phyloP scores from a whole-genome alignment of 345 rosid genomes.

The Geranium rotundifolium region DNA sequence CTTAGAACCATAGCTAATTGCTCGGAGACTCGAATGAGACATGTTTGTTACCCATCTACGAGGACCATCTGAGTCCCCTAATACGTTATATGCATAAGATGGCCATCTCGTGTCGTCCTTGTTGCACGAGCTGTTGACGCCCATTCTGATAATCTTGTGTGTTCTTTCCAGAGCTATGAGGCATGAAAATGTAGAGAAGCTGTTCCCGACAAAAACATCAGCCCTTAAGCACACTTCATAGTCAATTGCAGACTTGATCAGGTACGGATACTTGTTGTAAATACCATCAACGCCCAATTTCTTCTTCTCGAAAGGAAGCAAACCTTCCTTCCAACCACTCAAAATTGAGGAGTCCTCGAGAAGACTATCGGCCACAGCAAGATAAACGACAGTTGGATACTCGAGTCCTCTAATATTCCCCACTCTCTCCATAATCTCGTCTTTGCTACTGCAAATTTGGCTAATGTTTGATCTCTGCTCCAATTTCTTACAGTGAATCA shows the following conservation, averaged over 20 bases:
- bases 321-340: conserved; percentile 64
- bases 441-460: conserved; percentile 84
- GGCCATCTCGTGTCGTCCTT: conserved; percentile 46
- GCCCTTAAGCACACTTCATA: conserved; percentile 88
- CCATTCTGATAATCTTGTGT: conserved; percentile 57
- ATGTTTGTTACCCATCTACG: conserved; percentile 80
- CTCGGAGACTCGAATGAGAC: conserved; percentile 66
- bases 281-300: conserved; percentile 61
- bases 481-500: conserved; percentile 91
- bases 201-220: conserved; percentile 83
- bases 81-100: conserved; percentile 73
- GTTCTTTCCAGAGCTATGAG: conserved; percentile 83
- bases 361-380: conserved; percentile 81
- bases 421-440: conserved; percentile 63
- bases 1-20: conserved; percentile 77
- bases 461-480: conserved; percentile 50
- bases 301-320: conserved; percentile 75
- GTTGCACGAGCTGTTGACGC: conserved; percentile 43
- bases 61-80: conserved; percentile 53
- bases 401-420: conserved; percentile 43
- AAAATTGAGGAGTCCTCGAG: conserved; percentile 66
- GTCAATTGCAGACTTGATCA: conserved; percentile 89
- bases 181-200: conserved; percentile 92
- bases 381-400: conserved; percentile 53
- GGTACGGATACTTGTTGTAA: conserved; percentile 68